Base-by-base conservation (phyloP, 805 yeast genomes). In the Yarrowia keelungensis region DNA sequence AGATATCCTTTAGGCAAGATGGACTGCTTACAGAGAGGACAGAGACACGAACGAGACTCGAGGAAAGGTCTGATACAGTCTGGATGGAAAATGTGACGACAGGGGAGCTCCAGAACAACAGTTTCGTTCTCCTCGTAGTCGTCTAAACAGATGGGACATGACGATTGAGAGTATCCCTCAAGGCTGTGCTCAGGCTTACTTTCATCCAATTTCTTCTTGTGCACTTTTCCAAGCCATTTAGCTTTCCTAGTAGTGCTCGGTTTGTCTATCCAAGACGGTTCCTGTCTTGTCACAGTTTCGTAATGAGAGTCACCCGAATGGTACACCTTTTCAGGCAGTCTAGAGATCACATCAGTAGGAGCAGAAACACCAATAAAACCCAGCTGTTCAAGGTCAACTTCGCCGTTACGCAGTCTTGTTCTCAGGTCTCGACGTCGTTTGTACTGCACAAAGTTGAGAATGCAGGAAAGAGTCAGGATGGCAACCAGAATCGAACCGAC, bases 61-160 rank as follows among this genome's bases (percentile, higher is more conserved):
- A 91, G 80, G 96, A 97, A 91, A 1, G 93, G 93, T 74, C 90
- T 95, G 65, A 91, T 84, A 76, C 97, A 91, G 8, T 83, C 87
- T 11, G 89, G 84, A 74, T 91, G 97, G 83, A 88, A 91, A 8
- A 88, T 92, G 78, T 91, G 97, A 10, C 91, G 90, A 79, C 97
- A 91, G 11, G 91, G 84, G 51, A 91, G 80, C 0, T 92, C 92
- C 69, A 97, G 83, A 0, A 88, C 91, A 1, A 80, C 75, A 7
- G 76, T 74, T 61, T 90, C 94, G 11, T 86, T 88, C 58, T 84
- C 83, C 70, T 85, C 87, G 69, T 89, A 84, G 9, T 80, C 78
- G 53, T 91, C 97, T 65, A 91, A 83, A 77, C 97, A 91, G 71
- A 91, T 90, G 12, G 95, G 92, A 81, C 97, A 91, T 1, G 82